phyloP scores from a whole-genome alignment of 192 early-diverging fungal species.

The Pilobolus umbonatus region DNA sequence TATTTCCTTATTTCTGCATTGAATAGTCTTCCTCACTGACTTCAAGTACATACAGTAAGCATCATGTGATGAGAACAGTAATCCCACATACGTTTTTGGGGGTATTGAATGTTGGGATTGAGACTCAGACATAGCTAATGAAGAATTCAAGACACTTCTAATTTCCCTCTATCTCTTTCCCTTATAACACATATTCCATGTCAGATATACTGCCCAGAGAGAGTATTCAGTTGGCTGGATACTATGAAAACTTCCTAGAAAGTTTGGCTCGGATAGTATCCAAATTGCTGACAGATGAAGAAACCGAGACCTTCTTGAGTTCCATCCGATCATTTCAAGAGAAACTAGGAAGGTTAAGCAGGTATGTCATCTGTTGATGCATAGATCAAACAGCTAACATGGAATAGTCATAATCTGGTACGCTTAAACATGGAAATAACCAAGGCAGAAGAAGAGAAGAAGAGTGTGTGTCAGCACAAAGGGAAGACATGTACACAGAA shows the following conservation, averaged over 20 bases:
- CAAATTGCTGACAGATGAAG: constrained; percentile 58
- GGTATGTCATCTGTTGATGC: constrained; percentile 23
- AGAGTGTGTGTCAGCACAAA: constrained; percentile 50
- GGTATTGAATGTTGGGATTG: no score
- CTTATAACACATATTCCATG: background rate
- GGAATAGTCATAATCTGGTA: constrained; percentile 40
- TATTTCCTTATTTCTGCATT: no score
- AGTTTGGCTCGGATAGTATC: constrained; percentile 54
- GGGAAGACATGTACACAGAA: constrained; percentile 65
- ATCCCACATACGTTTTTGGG: background rate
- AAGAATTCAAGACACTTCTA: background rate
- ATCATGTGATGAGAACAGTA: background rate
- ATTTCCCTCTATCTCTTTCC: background rate
- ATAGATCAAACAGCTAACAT: background rate
- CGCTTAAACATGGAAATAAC: constrained; percentile 37
- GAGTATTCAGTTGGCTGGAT: constrained; percentile 16
- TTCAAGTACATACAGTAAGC: no score
- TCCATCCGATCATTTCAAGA: constrained; percentile 59
- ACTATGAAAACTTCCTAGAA: constrained; percentile 60
- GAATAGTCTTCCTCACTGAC: no score
- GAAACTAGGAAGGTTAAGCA: constrained; percentile 60
- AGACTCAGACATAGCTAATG: no score
- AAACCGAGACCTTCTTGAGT: constrained; percentile 55
- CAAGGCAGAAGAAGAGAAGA: constrained; percentile 14
- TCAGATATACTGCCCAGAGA: background rate